A percentile compares a stretch with the other conserved stretches of the same genome.
Conservation (phyloP, 257 asterid genomes). For the Ballota nigra region DNA sequence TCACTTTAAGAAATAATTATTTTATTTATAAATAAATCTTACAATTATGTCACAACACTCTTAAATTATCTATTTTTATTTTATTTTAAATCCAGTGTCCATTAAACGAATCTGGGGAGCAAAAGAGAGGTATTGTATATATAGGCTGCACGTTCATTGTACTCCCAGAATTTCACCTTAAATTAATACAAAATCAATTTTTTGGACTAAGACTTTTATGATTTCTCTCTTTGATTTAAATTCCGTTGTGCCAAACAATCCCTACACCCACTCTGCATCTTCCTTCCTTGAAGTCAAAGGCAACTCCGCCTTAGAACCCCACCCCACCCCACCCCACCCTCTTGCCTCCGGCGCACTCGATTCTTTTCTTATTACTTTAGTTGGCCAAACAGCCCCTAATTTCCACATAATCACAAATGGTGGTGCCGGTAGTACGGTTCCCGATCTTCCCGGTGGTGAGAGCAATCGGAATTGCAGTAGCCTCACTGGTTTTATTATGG, state of each 20-base stretch:
- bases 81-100: too few relatives aligned
- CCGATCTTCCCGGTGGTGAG: slow-evolving; percentile 64
- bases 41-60: too few relatives aligned
- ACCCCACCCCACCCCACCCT: background rate
- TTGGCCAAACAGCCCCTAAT: background rate
- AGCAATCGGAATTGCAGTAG: slow-evolving; percentile 49
- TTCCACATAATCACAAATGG: slow-evolving; percentile 34
- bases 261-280: background rate
- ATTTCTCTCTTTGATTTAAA: background rate
- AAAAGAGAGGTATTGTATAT: too few relatives aligned
- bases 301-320: background rate
- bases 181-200: too few relatives aligned
- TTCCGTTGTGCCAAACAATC: background rate
- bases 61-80: too few relatives aligned
- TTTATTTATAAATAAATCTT: too few relatives aligned
- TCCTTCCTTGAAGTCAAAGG: background rate
- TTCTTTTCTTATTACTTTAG: background rate
- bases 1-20: too few relatives aligned
- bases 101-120: too few relatives aligned
- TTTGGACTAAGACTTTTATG: background rate
- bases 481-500: slow-evolving; percentile 53
- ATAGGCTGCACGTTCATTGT: too few relatives aligned
- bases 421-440: slow-evolving; percentile 61
- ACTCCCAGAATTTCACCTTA: too few relatives aligned
- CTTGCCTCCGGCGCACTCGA: background rate